Evolutionary conservation across 192 early-diverging fungal genomes (phyloP).

Genomic region (Rhizophlyctis rosea): DNA sequence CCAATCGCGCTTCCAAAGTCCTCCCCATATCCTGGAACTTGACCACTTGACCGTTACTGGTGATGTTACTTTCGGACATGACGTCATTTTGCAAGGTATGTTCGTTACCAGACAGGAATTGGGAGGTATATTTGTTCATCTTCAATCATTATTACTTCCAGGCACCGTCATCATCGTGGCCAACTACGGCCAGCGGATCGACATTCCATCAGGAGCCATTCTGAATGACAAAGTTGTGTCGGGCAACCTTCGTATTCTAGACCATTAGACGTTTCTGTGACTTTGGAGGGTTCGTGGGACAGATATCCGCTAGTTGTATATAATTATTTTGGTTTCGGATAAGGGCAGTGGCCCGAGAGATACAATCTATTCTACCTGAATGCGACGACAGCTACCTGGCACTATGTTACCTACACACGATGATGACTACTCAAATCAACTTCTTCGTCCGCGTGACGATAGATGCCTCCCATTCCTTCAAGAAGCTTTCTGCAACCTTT

Average conservation of each 20-base stretch:
- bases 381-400: too few relatives aligned
- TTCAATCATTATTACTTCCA: conserved; percentile 2
- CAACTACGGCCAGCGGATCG: conserved; percentile 95
- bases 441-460: too few relatives aligned
- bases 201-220: conserved; percentile 90
- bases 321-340: too few relatives aligned
- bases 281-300: too few relatives aligned
- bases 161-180: conserved; percentile 99
- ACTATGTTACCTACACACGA: too few relatives aligned
- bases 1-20: conserved; percentile 82
- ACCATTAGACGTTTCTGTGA: too few relatives aligned
- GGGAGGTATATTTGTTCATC: not conserved
- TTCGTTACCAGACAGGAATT: too few relatives aligned
- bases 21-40: conserved; percentile 93
- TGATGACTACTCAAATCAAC: too few relatives aligned
- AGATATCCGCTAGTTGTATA: too few relatives aligned
- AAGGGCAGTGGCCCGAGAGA: too few relatives aligned
- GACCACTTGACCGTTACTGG: conserved; percentile 99
- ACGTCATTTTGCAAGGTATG: conserved; percentile 68
- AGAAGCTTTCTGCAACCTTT: conserved; percentile 16
- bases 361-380: too few relatives aligned
- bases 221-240: conserved; percentile 98
- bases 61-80: conserved; percentile 94
- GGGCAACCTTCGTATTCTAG: conserved; percentile 82
- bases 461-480: conserved; percentile 4